Evolutionary conservation across 495 filamentous ascomycete species (phyloP), one percentile per base, ranked within the genome.

Genomic region (Haplographium delicatum): DNA sequence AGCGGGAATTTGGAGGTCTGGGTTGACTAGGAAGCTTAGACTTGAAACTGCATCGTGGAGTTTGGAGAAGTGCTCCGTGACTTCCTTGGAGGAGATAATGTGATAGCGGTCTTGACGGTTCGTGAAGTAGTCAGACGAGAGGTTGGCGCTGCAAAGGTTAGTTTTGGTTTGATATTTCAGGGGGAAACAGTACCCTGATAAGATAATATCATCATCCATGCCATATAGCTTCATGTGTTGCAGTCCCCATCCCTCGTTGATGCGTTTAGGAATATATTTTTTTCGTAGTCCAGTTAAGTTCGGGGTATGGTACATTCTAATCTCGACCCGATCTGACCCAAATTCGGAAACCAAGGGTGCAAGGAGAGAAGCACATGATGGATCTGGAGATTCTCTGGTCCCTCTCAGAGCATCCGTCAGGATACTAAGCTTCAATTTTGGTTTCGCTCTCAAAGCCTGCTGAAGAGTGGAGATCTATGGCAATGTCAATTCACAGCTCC

Each of bases 211-310:
- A 60, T 97, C 90, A 53, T 99, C 93, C 34, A 96, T 68, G 0
- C 94, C 93, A 57, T 99, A 99, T 0, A 99, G 76, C 74, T 99
- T 99, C 89, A 99, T 99, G 62, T 99, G 93, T 62, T 99, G 93
- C 35, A 99, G 69, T 11, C 93, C 93, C 91, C 93, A 99, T 28
- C 93, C 93, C 65, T 99, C 93, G 58, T 99, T 99, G 62, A 97
- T 89, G 8, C 93, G 78, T 54, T 81, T 84, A 2, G 93, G 93
- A 35, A 97, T 76, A 56, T 86, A 64, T 57, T 79, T 81, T 72
- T 97, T 97, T 39, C 83, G 79, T 37, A 91, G 54, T 0, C 93
- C 94, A 0, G 86, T 96, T 24, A 99, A 68, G 57, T 97, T 99
- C 2, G 93, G 94, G 1, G 94, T 97, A 68, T 99, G 93, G 65